Conservation (phyloP, 2,329 filamentous ascomycete species). For the Xylaria arbuscula region DNA sequence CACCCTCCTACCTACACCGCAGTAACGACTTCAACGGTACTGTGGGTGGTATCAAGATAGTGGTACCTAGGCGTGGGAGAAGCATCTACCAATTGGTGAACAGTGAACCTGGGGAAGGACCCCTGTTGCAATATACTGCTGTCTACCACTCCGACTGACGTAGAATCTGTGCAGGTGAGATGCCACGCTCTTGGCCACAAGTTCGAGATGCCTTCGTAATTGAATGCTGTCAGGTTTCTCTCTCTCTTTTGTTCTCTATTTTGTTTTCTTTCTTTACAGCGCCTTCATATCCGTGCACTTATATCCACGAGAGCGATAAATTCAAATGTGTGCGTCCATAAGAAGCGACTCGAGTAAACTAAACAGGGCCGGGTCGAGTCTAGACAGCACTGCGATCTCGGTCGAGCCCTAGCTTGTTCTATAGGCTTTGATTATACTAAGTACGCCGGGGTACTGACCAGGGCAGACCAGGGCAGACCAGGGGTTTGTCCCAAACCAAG, state of each 20-base stretch:
- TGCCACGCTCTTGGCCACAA: conserved; percentile 23
- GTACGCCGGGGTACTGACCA: conserved; percentile 23
- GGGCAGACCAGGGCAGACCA: conserved; percentile 35
- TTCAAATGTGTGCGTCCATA: conserved; percentile 11
- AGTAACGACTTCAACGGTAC: conserved; percentile 6
- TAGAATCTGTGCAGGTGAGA: conserved; percentile 28
- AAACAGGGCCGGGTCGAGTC: conserved; percentile 19
- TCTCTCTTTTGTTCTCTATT: not conserved
- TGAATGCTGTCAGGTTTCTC: conserved; percentile 25
- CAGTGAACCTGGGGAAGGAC: conserved; percentile 35
- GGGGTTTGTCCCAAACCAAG: conserved; percentile 31
- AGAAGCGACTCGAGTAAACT: conserved; percentile 17
- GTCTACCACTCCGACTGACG: conserved; percentile 1
- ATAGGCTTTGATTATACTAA: conserved; percentile 29
- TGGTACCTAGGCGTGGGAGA: not conserved
- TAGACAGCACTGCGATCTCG: conserved; percentile 25
- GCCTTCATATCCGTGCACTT: too few relatives aligned
- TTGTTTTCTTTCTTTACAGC: too few relatives aligned
- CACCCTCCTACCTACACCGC: conserved; percentile 8
- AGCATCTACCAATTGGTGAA: conserved; percentile 34
- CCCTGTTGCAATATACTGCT: conserved; percentile 18
- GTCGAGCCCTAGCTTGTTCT: conserved; percentile 33
- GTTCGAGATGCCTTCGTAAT: conserved; percentile 25
- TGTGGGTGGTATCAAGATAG: conserved; percentile 7
- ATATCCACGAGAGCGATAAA: too few relatives aligned